These are phyloP conservation scores for Leccinum arenicola DNA, from an alignment of 768 basidiomycete genomes.

Conservation along the genomic window DNA sequence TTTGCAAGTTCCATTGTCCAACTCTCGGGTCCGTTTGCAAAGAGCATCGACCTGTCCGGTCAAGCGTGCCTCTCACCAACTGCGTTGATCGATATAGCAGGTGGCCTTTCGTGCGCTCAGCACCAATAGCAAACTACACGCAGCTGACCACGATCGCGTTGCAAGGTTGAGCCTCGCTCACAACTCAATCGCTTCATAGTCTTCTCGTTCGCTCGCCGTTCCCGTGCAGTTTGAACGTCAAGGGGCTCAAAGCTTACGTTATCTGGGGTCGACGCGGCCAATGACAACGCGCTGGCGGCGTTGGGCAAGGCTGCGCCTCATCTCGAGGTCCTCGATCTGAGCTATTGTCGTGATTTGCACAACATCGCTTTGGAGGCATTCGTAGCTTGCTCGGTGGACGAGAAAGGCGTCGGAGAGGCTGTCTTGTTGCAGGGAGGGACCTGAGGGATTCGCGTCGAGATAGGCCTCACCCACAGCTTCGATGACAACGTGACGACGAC, in stretches of 20 bases:
- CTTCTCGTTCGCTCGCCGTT: constrained; percentile 65
- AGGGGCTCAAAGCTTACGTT: constrained; percentile 62
- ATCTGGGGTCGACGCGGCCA: constrained; percentile 60
- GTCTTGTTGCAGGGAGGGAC: too few species aligned
- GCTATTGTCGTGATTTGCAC: constrained; percentile 44
- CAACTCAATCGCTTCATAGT: constrained; percentile 63
- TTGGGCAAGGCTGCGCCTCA: constrained; percentile 68
- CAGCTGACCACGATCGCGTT: constrained; percentile 71
- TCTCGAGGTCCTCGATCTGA: constrained; percentile 79
- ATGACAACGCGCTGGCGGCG: constrained; percentile 58
- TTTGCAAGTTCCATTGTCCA: constrained; percentile 49
- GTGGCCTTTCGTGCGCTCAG: constrained; percentile 46
- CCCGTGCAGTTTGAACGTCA: constrained; percentile 58
- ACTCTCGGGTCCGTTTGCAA: constrained; percentile 54
- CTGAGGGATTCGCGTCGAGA: too few species aligned
- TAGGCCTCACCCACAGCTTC: too few species aligned
- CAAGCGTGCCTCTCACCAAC: too few species aligned
- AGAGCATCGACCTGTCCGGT: too few species aligned
- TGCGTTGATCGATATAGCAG: constrained; percentile 48
- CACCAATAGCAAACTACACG: constrained; percentile 41
- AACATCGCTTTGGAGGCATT: too few species aligned
- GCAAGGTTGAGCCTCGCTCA: constrained; percentile 66
- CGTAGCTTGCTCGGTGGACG: too few species aligned
- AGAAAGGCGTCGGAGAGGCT: too few species aligned
- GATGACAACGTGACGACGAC: too few species aligned